These are phyloP conservation scores for Apophysomyces elegans DNA, from an alignment of 371 early-diverging fungal genomes.

Conservation along the genomic window DNA sequence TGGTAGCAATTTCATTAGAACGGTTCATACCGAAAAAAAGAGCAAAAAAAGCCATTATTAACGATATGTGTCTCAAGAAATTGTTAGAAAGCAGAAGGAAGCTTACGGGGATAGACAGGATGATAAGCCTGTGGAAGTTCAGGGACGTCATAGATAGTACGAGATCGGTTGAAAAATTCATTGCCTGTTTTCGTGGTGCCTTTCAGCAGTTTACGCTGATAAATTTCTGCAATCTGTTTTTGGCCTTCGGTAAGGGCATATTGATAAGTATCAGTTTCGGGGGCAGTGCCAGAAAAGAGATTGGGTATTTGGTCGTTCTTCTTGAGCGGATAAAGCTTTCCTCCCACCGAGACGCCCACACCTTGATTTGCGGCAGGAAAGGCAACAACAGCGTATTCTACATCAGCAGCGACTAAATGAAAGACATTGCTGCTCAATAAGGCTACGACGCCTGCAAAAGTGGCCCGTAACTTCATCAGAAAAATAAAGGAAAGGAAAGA, in stretches of 20 bases:
- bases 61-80: neutral
- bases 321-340: conserved; percentile 19
- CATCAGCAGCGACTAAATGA: neutral
- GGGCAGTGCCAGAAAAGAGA: conserved; percentile 29
- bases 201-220: conserved; percentile 27
- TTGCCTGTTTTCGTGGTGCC: conserved; percentile 44
- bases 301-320: conserved; percentile 18
- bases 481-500: neutral
- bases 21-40: conserved; percentile 35
- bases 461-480: conserved; percentile 4
- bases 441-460: neutral
- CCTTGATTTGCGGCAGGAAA: conserved; percentile 27
- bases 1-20: conserved; percentile 52
- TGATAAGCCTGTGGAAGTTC: conserved; percentile 47
- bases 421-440: neutral
- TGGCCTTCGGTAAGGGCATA: conserved; percentile 24
- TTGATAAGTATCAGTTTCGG: conserved; percentile 23
- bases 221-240: conserved; percentile 16
- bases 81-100: neutral
- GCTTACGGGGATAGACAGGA: conserved; percentile 34
- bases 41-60: conserved; percentile 20
- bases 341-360: conserved; percentile 27
- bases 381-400: conserved; percentile 33
- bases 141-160: conserved; percentile 37
- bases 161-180: conserved; percentile 47